Evolutionary conservation across 495 filamentous ascomycete species (phyloP).

Genomic region (Hypomontagnella submonticulosa): DNA sequence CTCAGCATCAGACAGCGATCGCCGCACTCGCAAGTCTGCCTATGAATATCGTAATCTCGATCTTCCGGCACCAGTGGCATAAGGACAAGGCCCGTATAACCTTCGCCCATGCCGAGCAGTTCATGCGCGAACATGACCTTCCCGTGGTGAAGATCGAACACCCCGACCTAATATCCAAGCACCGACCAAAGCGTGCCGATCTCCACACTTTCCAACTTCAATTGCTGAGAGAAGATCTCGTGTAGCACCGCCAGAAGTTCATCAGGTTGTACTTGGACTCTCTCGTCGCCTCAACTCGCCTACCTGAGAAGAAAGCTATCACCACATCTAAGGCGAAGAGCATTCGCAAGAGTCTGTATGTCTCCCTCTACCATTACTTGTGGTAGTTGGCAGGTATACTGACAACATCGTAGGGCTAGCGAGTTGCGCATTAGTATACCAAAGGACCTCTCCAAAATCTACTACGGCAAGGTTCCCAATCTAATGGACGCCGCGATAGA

Average conservation of each 20-base stretch:
- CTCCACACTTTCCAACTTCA: slow-evolving; percentile 26
- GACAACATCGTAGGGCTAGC: slow-evolving; percentile 10
- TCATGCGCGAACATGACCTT: slow-evolving; percentile 29
- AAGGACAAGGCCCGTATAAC: slow-evolving; percentile 42
- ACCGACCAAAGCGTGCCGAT: slow-evolving; percentile 22
- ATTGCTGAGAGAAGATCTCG: slow-evolving; percentile 30
- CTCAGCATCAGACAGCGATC: slow-evolving; percentile 38
- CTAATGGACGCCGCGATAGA: slow-evolving; percentile 32
- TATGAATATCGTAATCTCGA: slow-evolving; percentile 39
- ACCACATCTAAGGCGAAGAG: slow-evolving; percentile 4
- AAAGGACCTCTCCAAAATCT: slow-evolving; percentile 30
- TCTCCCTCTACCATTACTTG: background rate
- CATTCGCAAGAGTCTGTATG: slow-evolving; percentile 29
- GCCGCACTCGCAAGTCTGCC: slow-evolving; percentile 40
- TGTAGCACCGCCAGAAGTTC: slow-evolving; percentile 41
- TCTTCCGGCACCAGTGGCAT: slow-evolving; percentile 46
- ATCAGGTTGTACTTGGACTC: slow-evolving; percentile 33
- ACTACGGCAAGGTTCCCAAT: slow-evolving; percentile 32
- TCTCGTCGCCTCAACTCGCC: slow-evolving; percentile 26
- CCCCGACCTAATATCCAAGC: slow-evolving; percentile 30
- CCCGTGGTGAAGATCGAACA: slow-evolving; percentile 14
- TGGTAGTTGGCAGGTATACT: slow-evolving; percentile 1
- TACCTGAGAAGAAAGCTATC: slow-evolving; percentile 32
- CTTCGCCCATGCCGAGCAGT: slow-evolving; percentile 46
- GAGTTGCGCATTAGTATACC: slow-evolving; percentile 36